Conservation (phyloP, 192 early-diverging fungal species). For the Phycomyces blakesleeanus region DNA sequence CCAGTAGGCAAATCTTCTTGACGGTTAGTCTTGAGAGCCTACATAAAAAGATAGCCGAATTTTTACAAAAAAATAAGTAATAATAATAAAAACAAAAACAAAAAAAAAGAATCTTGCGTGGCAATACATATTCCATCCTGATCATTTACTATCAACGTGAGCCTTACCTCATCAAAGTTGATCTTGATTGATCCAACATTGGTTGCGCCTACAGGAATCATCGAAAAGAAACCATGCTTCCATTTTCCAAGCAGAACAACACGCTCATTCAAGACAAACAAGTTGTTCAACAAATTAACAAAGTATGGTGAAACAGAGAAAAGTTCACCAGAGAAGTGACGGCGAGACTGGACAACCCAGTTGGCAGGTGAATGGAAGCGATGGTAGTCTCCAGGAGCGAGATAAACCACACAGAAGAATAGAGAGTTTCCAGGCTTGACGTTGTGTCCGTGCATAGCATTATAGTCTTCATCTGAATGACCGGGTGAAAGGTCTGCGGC, state of each 20-base stretch:
- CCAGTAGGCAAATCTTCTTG: conserved; percentile 60
- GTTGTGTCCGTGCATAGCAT: conserved; percentile 27
- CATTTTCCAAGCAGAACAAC: conserved; percentile 90
- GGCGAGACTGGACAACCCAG: conserved; percentile 82
- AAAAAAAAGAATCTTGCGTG: too few species aligned
- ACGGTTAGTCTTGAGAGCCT: conserved; percentile 64
- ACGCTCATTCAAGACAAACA: conserved; percentile 97
- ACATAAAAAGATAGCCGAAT: conserved; percentile 1
- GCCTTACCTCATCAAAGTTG: conserved; percentile 81
- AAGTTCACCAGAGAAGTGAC: conserved; percentile 96
- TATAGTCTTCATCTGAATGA: conserved; percentile 8
- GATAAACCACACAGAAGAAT: conserved; percentile 90
- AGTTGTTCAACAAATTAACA: conserved; percentile 73
- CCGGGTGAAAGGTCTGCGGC: conserved; percentile 21
- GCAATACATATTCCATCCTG: too few species aligned
- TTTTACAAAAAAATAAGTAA: too few species aligned
- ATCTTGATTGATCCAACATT: conserved; percentile 96
- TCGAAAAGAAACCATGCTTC: conserved; percentile 92
- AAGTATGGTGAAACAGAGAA: conserved; percentile 94
- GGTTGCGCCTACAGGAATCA: conserved; percentile 96
- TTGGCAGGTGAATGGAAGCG: conserved; percentile 96
- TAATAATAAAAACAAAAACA: too few species aligned
- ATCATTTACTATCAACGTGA: not conserved
- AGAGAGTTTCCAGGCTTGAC: conserved; percentile 67
- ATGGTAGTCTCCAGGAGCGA: conserved; percentile 99